Conservation (phyloP, 148 eudicot genomes). For the Vaccinium corymbosum region DNA sequence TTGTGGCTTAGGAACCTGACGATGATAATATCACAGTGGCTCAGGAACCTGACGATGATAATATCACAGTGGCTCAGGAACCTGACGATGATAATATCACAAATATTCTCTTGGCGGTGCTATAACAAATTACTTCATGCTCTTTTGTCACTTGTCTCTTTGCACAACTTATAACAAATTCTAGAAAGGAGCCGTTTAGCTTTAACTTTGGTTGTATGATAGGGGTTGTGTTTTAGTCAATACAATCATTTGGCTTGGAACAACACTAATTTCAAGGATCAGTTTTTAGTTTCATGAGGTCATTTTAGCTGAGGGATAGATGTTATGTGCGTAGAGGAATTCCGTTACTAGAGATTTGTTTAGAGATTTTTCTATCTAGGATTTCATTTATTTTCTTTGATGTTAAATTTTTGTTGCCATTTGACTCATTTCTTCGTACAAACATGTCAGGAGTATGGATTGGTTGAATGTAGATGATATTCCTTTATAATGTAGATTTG, state of each 20-base stretch:
- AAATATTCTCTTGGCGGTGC: background rate
- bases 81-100: too few species aligned
- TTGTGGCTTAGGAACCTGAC: conserved; percentile 95
- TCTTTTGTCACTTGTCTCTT: too few species aligned
- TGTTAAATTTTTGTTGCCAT: background rate
- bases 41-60: too few species aligned
- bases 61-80: too few species aligned
- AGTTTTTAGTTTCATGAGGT: too few species aligned
- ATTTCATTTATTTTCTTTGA: background rate
- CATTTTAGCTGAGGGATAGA: too few species aligned
- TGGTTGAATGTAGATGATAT: background rate
- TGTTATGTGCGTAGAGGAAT: background rate
- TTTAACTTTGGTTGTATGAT: background rate
- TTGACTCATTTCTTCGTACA: background rate
- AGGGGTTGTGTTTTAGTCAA: background rate
- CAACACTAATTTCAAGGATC: background rate
- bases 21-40: conserved; percentile 97
- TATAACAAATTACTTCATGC: too few species aligned
- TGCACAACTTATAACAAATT: background rate
- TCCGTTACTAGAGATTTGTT: background rate
- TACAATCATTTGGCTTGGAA: background rate
- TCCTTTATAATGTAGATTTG: background rate
- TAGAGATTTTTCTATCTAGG: background rate
- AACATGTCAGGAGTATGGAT: background rate
- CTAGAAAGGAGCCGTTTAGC: background rate